Base-by-base conservation (phyloP, 805 yeast species). In the Monosporozyma solicola region DNA sequence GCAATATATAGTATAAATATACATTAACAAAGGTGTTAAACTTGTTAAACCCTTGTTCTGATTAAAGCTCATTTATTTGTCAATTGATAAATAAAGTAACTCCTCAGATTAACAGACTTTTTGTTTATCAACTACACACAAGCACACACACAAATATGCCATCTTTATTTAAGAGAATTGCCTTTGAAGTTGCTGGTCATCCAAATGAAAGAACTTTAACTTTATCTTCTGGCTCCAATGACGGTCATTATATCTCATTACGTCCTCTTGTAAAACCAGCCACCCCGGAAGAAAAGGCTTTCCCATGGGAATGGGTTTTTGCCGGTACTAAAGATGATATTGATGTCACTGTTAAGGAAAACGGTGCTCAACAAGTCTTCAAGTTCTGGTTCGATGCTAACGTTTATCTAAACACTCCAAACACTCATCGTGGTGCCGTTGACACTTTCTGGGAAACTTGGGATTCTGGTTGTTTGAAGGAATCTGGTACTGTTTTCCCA, bases 271-370 rank as follows among this genome's bases (percentile, higher is more conserved):
- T 62, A 47, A 58, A 57, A n/a, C 66, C 69, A 31, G 32, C 50
- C 5, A 59, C 61, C 3, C 59, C 59, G 2, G 57, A 60, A 5
- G 70, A 65, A 47, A 59, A 59, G 16, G 58, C 55, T n/a, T 74
- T 73, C 57, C 78, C 78, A 24, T 80, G 80, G 57, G 82, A 82
- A 59, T 79, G 85, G 84, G 79, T 75, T 1, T 77, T 80, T 65
- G 75, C 77, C 4, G 87, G 87, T 2, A 63, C 62, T 1, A 80
- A 79, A 50, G 67, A 67, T 15, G 64, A 67, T 3, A 59, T 74
- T 37, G 68, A 64, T 5, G 72, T 72, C 10, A 65, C 62, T 45
- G 65, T 61, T 48, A 63, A 75, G 11, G 60, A 57, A 41, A 55
- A 58, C 3, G 56, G 54, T 25, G 55, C 49, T n/a, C 56, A 55